Evolutionary conservation across 2,329 filamentous ascomycete species (phyloP), one percentile per base, ranked within the genome.

Genomic region (Pseudocercospora fuligena): DNA sequence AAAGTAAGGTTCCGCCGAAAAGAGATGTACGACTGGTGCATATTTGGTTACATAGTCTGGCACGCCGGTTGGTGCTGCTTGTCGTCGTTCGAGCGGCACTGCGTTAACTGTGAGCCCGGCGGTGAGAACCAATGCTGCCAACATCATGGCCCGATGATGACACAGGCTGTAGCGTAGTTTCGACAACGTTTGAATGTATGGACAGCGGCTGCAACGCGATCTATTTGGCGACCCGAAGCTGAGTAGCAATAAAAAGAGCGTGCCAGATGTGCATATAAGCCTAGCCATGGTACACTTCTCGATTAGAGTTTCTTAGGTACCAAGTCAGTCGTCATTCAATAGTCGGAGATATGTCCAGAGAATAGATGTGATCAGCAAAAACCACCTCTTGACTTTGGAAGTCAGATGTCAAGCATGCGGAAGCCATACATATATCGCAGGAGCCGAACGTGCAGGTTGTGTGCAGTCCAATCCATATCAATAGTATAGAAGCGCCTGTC

Each of bases 21-120:
- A 76, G 6, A 84, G 78, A 65, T 81, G 82, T 36, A 83, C 78
- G 9, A 84, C 69, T 0, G 83, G 82, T 12, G 82, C 82, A 40
- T 75, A 76, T 33, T 69, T 65, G 6, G 70, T 40, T 8, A 75
- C 74, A 61, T 66, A 77, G 11, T 58, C 61, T 1, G 75, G 75
- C 2, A 77, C 72, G 53, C 57, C 56, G 19, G 68, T 61, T 7
- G 69, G 64, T 12, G 57, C 25, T 25, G 46, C 53, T 49, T 66
- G 57, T 60, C 65, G 27, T n/a, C 29, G 60, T 36, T 61, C 49
- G 12, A 66, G 16, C 53, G 66, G 63, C 7, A 56, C 46, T 19
- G 67, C 65, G 16, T 47, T 36, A 21, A 58, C 58, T 5, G 46
- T 14, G 12, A 59, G 40, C 46, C 31, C 63, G 3, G 58, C 27